Base-by-base conservation (phyloP, 306 rosid species). In the Hippophae tibetana region DNA sequence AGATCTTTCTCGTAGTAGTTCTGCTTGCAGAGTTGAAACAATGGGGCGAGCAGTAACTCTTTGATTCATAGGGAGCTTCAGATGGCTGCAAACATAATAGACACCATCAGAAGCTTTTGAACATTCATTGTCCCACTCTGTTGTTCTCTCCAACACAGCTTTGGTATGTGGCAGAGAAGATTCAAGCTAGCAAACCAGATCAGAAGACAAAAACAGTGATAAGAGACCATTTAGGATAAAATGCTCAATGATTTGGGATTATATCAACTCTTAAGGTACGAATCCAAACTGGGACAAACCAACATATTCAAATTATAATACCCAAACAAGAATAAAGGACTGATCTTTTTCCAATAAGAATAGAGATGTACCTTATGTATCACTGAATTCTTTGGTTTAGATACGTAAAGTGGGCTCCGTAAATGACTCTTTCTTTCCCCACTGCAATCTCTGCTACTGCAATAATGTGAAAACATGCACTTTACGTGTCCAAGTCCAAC, bases 21-120 rank as follows among this genome's bases (percentile, higher is more conserved):
- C 79, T 56, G 72, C 62, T 53, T 69, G 72, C 67, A 83, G 63
- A 44, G 55, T 10, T 3, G 65, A 64, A 52, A 72, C 70, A 41
- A 64, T 8, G 25, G 78, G 61, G 47, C 25, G 26, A 6, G 53
- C 3, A 44, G 42, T 58, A 57, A 49, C 6, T 18, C 47, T 43
- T 45, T 43, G 43, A 10, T 72, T 57, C 47, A 58, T 51, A 43
- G 47, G 55, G 27, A 60, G 70, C 70, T 59, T 74, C 64, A 6
- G 63, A 12, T 27, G 55, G 70, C 64, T 57, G 58, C 63, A 43
- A 63, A 65, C 51, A 58, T 8, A 27, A 25, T 41, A 52, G 6
- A 52, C 48, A 42, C 59, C 68, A 14, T 56, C 76, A 40, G 61
- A 70, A 62, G 42, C 58, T 42, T 68, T 23, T 14, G 61, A 56